Conservation (phyloP, 1,284 basidiomycete genomes). For the Schizophyllum commune region DNA sequence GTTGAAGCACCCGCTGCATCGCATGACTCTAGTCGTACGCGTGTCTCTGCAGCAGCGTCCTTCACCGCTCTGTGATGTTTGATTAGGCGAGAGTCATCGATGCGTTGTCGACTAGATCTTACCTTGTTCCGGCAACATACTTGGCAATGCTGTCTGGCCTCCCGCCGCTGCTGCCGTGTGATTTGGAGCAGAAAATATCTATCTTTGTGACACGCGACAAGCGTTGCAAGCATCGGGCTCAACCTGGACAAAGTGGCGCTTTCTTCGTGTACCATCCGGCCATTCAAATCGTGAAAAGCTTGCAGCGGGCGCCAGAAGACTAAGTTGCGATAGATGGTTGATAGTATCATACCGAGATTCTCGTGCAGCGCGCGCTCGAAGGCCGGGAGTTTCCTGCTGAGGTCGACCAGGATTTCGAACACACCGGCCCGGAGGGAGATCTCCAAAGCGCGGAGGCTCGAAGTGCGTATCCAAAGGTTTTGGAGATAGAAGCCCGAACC, state of each 20-base stretch:
- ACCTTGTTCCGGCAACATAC: neutral
- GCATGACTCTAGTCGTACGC: neutral
- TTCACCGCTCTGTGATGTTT: neutral
- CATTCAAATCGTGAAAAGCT: neutral
- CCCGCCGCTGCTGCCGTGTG: neutral
- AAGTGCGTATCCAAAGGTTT: neutral
- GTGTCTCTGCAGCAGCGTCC: neutral
- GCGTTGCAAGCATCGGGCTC: neutral
- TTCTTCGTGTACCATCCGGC: neutral
- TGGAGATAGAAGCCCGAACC: neutral
- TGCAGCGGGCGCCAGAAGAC: neutral
- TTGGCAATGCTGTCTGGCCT: neutral
- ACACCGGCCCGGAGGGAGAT: neutral
- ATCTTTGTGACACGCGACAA: neutral
- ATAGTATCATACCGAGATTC: neutral
- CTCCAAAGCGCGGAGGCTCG: neutral
- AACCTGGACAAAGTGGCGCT: neutral
- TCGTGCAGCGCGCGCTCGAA: neutral
- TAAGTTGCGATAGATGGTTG: neutral
- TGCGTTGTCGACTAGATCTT: neutral
- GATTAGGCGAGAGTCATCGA: neutral
- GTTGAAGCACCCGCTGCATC: neutral
- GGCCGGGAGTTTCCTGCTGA: too few species aligned
- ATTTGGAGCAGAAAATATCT: neutral
- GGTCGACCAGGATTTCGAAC: neutral